These are phyloP conservation scores for Lojkania enalia DNA, from an alignment of 2,329 filamentous ascomycete genomes.

Conservation along the genomic window DNA sequence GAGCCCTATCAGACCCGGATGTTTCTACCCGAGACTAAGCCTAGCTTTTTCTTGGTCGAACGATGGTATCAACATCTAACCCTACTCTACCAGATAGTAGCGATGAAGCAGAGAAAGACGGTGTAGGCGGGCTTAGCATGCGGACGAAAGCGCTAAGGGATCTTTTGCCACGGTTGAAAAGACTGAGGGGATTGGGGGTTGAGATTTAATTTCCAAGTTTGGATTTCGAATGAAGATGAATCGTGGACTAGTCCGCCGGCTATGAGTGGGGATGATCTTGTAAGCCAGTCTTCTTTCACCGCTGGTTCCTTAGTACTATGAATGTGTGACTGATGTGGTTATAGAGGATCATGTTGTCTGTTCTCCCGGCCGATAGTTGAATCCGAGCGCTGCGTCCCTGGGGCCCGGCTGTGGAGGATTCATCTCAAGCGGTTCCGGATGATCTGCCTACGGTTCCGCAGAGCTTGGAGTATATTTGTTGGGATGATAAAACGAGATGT, in stretches of 20 bases:
- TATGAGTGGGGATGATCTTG: constrained; percentile 12
- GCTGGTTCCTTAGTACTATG: neutral
- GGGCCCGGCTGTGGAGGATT: too few species aligned
- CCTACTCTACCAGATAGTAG: too few species aligned
- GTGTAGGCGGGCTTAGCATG: neutral
- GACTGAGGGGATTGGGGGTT: constrained; percentile 7
- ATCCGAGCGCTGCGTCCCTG: constrained; percentile 13
- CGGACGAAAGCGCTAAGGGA: neutral
- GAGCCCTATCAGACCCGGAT: too few species aligned
- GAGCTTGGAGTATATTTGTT: constrained; percentile 16
- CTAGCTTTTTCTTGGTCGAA: too few species aligned
- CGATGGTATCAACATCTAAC: too few species aligned
- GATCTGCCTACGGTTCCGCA: constrained; percentile 11
- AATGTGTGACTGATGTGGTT: neutral
- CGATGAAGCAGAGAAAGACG: neutral
- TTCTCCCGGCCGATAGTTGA: constrained; percentile 5
- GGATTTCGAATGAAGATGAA: constrained; percentile 1
- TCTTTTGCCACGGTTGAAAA: neutral
- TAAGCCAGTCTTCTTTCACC: constrained; percentile 5
- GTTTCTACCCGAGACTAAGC: too few species aligned
- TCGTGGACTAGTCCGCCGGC: constrained; percentile 1
- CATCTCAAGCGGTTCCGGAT: constrained; percentile 9
- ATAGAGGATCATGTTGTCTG: constrained; percentile 9
- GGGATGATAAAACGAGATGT: constrained; percentile 11
- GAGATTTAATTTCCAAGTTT: constrained; percentile 5